Evolutionary conservation across 2,329 filamentous ascomycete species (phyloP).

Genomic region (Exophiala sp.): DNA sequence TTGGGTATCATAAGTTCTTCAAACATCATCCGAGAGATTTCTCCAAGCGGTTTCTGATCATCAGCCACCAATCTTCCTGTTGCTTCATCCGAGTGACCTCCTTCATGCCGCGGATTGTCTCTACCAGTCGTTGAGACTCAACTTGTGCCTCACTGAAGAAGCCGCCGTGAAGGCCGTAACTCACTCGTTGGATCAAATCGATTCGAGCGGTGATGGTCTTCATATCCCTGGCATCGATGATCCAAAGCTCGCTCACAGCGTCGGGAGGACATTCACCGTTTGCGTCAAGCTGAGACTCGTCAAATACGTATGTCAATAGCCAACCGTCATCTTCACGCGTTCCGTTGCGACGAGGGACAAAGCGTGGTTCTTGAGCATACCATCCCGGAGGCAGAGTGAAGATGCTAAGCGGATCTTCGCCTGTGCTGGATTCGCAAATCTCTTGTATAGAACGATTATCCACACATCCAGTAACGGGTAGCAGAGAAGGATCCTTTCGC

Average conservation of each 20-base stretch:
- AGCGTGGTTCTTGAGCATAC: slow-evolving; percentile 66
- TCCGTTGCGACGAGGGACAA: slow-evolving; percentile 50
- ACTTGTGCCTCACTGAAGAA: slow-evolving; percentile 59
- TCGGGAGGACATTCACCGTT: slow-evolving; percentile 44
- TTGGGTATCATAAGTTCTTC: not conserved
- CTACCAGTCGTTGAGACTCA: slow-evolving; percentile 43
- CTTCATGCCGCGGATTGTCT: slow-evolving; percentile 28
- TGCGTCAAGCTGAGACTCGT: slow-evolving; percentile 61
- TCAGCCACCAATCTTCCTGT: slow-evolving; percentile 7
- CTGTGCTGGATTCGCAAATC: slow-evolving; percentile 47
- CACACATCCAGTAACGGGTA: slow-evolving; percentile 57
- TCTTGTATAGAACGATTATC: slow-evolving; percentile 55
- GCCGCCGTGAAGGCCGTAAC: slow-evolving; percentile 64
- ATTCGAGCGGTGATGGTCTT: slow-evolving; percentile 57
- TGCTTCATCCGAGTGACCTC: slow-evolving; percentile 1
- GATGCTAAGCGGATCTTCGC: slow-evolving; percentile 56
- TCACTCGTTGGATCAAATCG: slow-evolving; percentile 62
- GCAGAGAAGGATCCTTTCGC: slow-evolving; percentile 41
- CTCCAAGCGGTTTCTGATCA: slow-evolving; percentile 9
- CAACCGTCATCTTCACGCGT: slow-evolving; percentile 62
- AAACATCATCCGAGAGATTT: slow-evolving; percentile 7
- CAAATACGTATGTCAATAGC: slow-evolving; percentile 66
- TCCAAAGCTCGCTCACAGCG: slow-evolving; percentile 62
- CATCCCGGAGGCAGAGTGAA: slow-evolving; percentile 60
- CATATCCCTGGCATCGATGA: slow-evolving; percentile 64